A percentile compares a stretch with the other conserved stretches of the same genome.
phyloP scores from a whole-genome alignment of 1,139 yeast genomes.

The Scheffersomyces illinoinensis region DNA sequence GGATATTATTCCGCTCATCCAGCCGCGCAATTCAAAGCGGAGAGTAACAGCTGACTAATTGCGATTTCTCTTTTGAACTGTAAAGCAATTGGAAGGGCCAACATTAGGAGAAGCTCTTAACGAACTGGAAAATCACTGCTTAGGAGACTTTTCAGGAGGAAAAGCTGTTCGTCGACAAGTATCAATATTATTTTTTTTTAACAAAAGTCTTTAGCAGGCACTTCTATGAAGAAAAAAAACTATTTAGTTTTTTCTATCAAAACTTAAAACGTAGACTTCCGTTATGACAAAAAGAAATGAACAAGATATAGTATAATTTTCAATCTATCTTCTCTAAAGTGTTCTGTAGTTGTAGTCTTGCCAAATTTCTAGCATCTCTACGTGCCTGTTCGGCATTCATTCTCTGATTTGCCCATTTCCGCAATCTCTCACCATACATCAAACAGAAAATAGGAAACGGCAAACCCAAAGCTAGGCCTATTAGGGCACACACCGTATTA shows the following conservation, averaged over 20 bases:
- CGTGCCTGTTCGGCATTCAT: conserved; percentile 41
- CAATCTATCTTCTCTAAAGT: neutral
- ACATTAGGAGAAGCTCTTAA: neutral
- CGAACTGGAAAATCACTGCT: neutral
- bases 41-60: neutral
- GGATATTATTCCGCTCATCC: neutral
- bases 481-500: conserved; percentile 57
- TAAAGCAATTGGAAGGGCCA: neutral
- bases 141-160: too few species aligned
- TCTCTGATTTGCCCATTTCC: conserved; percentile 56
- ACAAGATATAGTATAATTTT: neutral
- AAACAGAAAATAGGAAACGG: conserved; percentile 66
- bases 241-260: neutral
- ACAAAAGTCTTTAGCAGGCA: too few species aligned
- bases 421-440: conserved; percentile 54
- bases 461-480: conserved; percentile 56
- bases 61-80: neutral
- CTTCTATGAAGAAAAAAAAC: too few species aligned
- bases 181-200: too few species aligned
- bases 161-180: too few species aligned
- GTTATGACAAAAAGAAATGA: too few species aligned
- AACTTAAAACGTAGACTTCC: neutral
- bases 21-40: neutral
- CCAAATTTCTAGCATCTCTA: conserved; percentile 38
- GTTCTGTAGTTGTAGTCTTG: conserved; percentile 14